Percentiles rank a stretch among this genome's conserved stretches.
These are phyloP conservation scores for Tuber umbilicatum DNA, from an alignment of 495 filamentous ascomycete genomes.

Conservation along the genomic window DNA sequence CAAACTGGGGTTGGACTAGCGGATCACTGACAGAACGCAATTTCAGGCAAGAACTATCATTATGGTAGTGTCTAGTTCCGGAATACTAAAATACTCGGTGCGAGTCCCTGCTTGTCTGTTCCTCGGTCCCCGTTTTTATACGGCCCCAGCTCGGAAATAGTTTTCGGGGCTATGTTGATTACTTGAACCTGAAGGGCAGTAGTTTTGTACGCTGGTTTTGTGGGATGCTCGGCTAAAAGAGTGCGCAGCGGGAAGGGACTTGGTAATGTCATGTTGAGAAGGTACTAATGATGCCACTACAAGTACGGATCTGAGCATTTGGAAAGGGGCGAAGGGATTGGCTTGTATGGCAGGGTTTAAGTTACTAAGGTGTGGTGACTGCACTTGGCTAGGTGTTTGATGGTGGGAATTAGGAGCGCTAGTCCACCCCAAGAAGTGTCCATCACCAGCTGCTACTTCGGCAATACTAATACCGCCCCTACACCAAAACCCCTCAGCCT, in stretches of 20 bases:
- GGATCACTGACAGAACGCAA: background rate
- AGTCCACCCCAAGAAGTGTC: background rate
- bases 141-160: background rate
- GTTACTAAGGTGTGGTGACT: background rate
- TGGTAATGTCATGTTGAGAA: background rate
- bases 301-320: background rate
- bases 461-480: background rate
- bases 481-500: background rate
- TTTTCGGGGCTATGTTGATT: background rate
- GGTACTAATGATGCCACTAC: background rate
- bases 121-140: background rate
- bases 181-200: background rate
- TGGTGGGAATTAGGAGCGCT: background rate
- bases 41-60: background rate
- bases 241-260: background rate
- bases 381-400: background rate
- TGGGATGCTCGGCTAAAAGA: background rate
- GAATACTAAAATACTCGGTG: background rate
- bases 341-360: background rate
- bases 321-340: background rate
- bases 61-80: background rate
- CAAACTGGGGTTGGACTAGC: too few species aligned
- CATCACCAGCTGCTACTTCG: background rate
- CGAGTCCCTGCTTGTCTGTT: background rate
- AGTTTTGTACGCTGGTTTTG: background rate